Base-by-base conservation (phyloP, 257 asterid species). In the Misopates orontium region DNA sequence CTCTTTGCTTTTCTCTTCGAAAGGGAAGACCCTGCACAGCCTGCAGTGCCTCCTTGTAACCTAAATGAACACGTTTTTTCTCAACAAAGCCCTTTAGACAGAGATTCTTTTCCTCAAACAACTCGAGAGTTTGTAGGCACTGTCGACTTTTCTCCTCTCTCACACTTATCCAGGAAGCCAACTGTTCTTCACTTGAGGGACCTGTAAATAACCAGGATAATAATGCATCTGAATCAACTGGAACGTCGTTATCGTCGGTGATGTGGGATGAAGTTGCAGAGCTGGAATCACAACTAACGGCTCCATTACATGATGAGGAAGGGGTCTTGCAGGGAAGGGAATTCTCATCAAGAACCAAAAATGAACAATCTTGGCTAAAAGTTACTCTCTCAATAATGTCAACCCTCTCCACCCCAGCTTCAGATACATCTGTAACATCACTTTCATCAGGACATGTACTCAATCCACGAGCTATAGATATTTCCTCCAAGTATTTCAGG, bases 171-270 rank as follows among this genome's bases (percentile, higher is more conserved):
- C 97, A 93, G 66, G 84, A 78, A 50, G 78, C 75, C 80, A 88
- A 53, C 44, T 86, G 89, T 50, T 88, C 95, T 56, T 78, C 83
- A 82, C 92, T 84, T 31, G 95, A 82, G 45, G 89, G 79, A 39
- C 95, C 95, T 32, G 60, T 69, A 75, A 83, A 87, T 77, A 93
- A 77, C 99, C 99, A 93, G 64, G 96, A 83, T 71, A 93, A 77
- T 58, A 93, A 77, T 54, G 95, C 83, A 78, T 88, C 92, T 19
- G 90, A 78, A 80, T 90, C 97, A 51, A 84, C 79, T 56, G 72
- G 67, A 66, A 56, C 78, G 23, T 77, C 86, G 67, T 77, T 74
- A 21, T 77, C 90, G 75, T 62, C 64, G 70, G 50, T 72, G 57
- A 62, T 55, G 77, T 55, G 76, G 60, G 87, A 71, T 36, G 82